Evolutionary conservation across 2,329 filamentous ascomycete genomes (phyloP).

Genomic region (Dactylella cylindrospora): DNA sequence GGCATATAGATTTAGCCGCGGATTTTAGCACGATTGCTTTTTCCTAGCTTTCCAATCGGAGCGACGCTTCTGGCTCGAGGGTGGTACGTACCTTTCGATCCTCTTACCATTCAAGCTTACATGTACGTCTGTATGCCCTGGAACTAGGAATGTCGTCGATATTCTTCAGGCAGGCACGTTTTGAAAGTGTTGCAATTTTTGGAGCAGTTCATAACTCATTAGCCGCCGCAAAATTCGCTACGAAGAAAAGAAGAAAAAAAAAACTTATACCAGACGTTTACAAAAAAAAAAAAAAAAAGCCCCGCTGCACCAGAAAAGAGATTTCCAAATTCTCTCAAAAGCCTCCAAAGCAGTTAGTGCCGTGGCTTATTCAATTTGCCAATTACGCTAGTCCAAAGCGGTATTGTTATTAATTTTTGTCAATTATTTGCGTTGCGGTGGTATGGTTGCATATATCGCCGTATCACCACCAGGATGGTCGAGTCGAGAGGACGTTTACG

Average conservation of each 20-base stretch:
- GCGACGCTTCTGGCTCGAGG: background rate
- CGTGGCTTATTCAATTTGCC: no score
- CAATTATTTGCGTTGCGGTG: conserved; percentile 20
- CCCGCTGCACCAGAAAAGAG: no score
- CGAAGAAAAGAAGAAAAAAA: no score
- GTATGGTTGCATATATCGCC: background rate
- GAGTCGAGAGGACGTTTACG: no score
- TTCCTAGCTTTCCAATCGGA: background rate
- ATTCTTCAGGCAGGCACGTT: no score
- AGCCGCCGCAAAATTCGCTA: conserved; percentile 25
- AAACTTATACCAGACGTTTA: no score
- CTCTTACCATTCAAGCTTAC: background rate
- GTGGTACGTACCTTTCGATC: no score
- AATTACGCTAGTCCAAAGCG: conserved; percentile 17
- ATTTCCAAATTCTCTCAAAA: conserved; percentile 10
- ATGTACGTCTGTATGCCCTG: no score
- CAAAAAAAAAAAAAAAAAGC: no score
- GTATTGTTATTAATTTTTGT: conserved; percentile 17
- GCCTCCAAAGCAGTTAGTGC: conserved; percentile 32
- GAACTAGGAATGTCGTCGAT: background rate
- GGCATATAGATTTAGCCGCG: conserved; percentile 41
- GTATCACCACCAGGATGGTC: no score
- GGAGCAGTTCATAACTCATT: conserved; percentile 34
- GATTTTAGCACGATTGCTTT: conserved; percentile 15
- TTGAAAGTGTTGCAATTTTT: conserved; percentile 36